A percentile compares a stretch with the other conserved stretches of the same genome.
Evolutionary conservation across 2,329 filamentous ascomycete genomes (phyloP).

Genomic region (Cadophora sp.): DNA sequence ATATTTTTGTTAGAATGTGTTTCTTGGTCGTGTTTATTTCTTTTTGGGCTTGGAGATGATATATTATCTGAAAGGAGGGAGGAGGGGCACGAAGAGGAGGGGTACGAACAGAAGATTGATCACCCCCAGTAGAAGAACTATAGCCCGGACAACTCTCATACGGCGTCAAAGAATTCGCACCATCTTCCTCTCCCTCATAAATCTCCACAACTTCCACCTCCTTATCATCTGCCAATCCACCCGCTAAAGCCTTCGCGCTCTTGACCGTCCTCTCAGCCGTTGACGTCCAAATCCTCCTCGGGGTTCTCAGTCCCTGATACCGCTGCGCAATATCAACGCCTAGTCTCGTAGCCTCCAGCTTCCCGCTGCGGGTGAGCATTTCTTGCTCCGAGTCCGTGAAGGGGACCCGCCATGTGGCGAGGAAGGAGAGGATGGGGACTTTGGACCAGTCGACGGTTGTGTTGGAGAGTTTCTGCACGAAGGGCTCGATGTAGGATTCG

Average conservation of each 20-base stretch:
- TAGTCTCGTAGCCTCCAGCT: slow-evolving; percentile 39
- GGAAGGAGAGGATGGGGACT: slow-evolving; percentile 39
- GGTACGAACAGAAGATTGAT: slow-evolving; percentile 49
- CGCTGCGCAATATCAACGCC: slow-evolving; percentile 41
- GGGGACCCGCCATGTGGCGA: slow-evolving; percentile 40
- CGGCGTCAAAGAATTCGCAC: slow-evolving; percentile 60
- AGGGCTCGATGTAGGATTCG: slow-evolving; percentile 57
- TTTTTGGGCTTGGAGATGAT: not conserved
- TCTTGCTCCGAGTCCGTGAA: slow-evolving; percentile 40
- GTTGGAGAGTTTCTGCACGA: slow-evolving; percentile 57
- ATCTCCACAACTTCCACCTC: slow-evolving; percentile 53
- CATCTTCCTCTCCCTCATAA: slow-evolving; percentile 54
- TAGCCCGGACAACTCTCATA: slow-evolving; percentile 61
- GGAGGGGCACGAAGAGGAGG: too few species aligned
- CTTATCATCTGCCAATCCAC: slow-evolving; percentile 53
- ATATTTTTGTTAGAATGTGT: not conserved
- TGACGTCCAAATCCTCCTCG: slow-evolving; percentile 58
- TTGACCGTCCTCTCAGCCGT: slow-evolving; percentile 59
- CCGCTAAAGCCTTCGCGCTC: slow-evolving; percentile 55
- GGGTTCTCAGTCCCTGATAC: slow-evolving; percentile 49
- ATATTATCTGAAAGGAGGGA: too few species aligned
- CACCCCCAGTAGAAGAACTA: slow-evolving; percentile 54
- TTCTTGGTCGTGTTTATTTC: not conserved
- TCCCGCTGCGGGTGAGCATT: slow-evolving; percentile 39
- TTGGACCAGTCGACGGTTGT: slow-evolving; percentile 55